Evolutionary conservation across 176 grass and related monocot species (phyloP).

Genomic region (Microstegium vimineum): DNA sequence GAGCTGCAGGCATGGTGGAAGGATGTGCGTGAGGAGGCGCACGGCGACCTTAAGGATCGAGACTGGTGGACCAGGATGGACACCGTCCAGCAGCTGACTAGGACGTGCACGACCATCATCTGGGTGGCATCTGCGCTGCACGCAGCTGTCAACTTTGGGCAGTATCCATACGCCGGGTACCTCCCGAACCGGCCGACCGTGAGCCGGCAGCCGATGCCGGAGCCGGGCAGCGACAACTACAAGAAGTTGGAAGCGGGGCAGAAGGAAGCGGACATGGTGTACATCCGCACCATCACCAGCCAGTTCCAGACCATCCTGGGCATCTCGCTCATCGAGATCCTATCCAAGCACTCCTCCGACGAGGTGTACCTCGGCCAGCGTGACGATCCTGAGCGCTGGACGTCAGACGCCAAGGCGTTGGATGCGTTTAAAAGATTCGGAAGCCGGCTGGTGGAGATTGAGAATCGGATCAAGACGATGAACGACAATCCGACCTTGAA

Average conservation of each 20-base stretch:
- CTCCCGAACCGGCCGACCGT: slow-evolving; percentile 69
- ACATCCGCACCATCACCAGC: slow-evolving; percentile 71
- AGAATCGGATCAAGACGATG: slow-evolving; percentile 41
- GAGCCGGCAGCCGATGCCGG: slow-evolving; percentile 62
- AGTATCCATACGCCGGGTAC: slow-evolving; percentile 75
- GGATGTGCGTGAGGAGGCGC: slow-evolving; percentile 72
- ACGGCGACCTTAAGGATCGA: slow-evolving; percentile 62
- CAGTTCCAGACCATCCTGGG: slow-evolving; percentile 67
- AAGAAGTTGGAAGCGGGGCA: slow-evolving; percentile 28
- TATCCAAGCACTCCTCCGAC: slow-evolving; percentile 72
- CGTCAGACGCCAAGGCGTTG: slow-evolving; percentile 52
- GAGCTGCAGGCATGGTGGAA: slow-evolving; percentile 89
- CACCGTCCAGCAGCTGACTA: slow-evolving; percentile 51
- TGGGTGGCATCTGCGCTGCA: slow-evolving; percentile 79
- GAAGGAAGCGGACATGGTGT: slow-evolving; percentile 52
- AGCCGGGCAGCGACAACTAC: slow-evolving; percentile 17
- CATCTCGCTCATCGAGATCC: slow-evolving; percentile 68
- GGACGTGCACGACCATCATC: slow-evolving; percentile 68
- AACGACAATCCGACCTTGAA: slow-evolving; percentile 39
- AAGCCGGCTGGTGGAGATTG: slow-evolving; percentile 36
- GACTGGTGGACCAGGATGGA: slow-evolving; percentile 79
- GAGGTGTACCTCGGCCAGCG: slow-evolving; percentile 82
- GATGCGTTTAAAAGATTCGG: slow-evolving; percentile 54
- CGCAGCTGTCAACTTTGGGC: slow-evolving; percentile 79
- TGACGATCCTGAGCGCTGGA: slow-evolving; percentile 61